Base-by-base conservation (phyloP, 306 rosid species). In the Dalbergia cultrata region DNA sequence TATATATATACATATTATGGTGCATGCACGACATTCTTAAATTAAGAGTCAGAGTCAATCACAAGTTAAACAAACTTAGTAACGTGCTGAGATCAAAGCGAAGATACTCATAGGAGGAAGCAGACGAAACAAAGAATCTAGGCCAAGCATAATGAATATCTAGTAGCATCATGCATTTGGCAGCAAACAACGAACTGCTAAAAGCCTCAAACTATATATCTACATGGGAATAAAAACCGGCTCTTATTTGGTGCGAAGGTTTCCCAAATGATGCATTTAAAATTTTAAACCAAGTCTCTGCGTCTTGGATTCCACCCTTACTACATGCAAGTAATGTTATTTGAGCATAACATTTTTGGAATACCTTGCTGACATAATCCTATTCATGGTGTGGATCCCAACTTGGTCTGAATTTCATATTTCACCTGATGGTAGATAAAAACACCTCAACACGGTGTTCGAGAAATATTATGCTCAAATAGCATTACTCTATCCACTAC, bases 51-150 rank as follows among this genome's bases (percentile, higher is more conserved):
- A 19, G 13, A 62, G 61, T 21, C 49, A 75, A 75, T 49, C 45
- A 62, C 45, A 61, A 52, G 26, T 49, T 76, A 70, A 64, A 72
- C 67, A 64, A 53, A 33, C 11, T 58, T 72, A 26, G 79, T 33
- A 57, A 72, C 83, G 66, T 56, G 76, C 33, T 64, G 66, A 83
- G 50, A 63, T 77, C 41, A 77, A 82, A 70, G 45, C 11, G 45
- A 54, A 63, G 57, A 66, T 70, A 31, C 61, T 74, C 56, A 70
- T 43, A 10, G 31, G 41, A 17, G 59, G 76, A 83, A 72, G 64
- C 71, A 45, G 76, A 72, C 76, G 66, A 83, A 83, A 45, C 22
- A 44, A 57, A 22, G 82, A 77, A 83, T 77, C 63, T 41, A 13
- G 31, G 65, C 50, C 5, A 33, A 68, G 16, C 35, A 77, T 14